A percentile compares a stretch with the other conserved stretches of the same genome.
These are phyloP conservation scores for Pythium phragmiticola DNA, from an alignment of 352 stramenopile species.

Conservation along the genomic window DNA sequence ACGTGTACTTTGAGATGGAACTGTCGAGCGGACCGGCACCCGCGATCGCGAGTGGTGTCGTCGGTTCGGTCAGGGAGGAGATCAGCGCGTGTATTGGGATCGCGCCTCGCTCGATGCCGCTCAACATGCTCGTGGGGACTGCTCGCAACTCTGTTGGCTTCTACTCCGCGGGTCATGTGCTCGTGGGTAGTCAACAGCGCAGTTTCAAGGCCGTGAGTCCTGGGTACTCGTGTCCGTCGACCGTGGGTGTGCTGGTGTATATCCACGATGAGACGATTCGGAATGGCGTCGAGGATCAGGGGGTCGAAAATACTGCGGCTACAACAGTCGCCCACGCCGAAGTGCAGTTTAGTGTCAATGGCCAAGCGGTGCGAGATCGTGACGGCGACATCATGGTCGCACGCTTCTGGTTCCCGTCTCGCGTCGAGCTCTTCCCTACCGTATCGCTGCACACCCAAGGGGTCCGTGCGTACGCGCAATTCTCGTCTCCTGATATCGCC, in stretches of 20 bases:
- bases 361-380: constrained; percentile 55
- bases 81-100: constrained; percentile 80
- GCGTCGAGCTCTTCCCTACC: constrained; percentile 77
- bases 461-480: constrained; percentile 72
- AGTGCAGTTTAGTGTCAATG: constrained; percentile 77
- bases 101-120: constrained; percentile 67
- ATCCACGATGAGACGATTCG: constrained; percentile 40
- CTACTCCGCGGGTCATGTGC: constrained; percentile 77
- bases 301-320: not conserved
- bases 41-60: constrained; percentile 24
- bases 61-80: constrained; percentile 29
- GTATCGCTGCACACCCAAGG: constrained; percentile 83
- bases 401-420: constrained; percentile 50
- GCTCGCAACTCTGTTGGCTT: constrained; percentile 81
- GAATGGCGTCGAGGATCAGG: constrained; percentile 17
- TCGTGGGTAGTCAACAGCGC: constrained; percentile 59
- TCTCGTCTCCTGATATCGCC: constrained; percentile 72
- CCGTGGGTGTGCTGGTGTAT: constrained; percentile 70
- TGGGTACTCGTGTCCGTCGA: constrained; percentile 63
- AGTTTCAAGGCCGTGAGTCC: constrained; percentile 53
- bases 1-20: constrained; percentile 88
- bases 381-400: constrained; percentile 57
- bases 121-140: constrained; percentile 80
- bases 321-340: constrained; percentile 32
- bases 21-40: constrained; percentile 47